Evolutionary conservation across 176 grass and related monocot genomes (phyloP).

Genomic region (Juncus effusus): DNA sequence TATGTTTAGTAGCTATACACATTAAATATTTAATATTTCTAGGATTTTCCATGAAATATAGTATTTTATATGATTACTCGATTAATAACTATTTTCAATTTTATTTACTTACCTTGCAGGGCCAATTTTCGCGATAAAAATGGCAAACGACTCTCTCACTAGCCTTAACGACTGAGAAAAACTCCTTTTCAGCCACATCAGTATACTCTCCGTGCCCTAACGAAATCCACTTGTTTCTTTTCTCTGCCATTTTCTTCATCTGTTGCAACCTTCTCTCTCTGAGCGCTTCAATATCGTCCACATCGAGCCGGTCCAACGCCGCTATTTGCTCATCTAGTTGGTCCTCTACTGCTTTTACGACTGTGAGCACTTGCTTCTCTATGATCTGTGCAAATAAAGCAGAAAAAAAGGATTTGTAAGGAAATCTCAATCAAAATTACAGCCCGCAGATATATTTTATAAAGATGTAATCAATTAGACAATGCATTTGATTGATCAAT

Average conservation of each 20-base stretch:
- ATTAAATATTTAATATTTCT: no score
- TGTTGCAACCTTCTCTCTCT: conserved; percentile 86
- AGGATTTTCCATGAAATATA: no score
- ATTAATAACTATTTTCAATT: no score
- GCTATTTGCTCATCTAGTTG: conserved; percentile 83
- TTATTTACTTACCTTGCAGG: conserved; percentile 57
- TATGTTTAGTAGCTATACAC: no score
- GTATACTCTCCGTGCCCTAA: conserved; percentile 77
- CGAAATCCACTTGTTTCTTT: conserved; percentile 68
- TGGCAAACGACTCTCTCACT: conserved; percentile 91
- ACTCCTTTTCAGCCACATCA: conserved; percentile 92
- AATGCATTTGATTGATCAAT: not conserved
- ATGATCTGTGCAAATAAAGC: conserved; percentile 43
- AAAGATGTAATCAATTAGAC: not conserved
- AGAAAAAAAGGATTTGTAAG: not conserved
- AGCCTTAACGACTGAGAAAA: conserved; percentile 77
- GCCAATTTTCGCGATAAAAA: conserved; percentile 97
- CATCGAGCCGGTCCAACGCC: conserved; percentile 60
- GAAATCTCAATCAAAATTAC: conserved; percentile 2
- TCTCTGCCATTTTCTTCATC: conserved; percentile 88
- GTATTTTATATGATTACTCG: no score
- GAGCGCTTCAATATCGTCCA: conserved; percentile 74
- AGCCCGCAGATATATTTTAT: not conserved
- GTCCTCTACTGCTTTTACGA: conserved; percentile 80
- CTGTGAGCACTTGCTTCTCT: conserved; percentile 79